A percentile compares a stretch with the other conserved stretches of the same genome.
These are phyloP conservation scores for Gonium pectorale DNA, from an alignment of 139 green algal species.

Conservation along the genomic window DNA sequence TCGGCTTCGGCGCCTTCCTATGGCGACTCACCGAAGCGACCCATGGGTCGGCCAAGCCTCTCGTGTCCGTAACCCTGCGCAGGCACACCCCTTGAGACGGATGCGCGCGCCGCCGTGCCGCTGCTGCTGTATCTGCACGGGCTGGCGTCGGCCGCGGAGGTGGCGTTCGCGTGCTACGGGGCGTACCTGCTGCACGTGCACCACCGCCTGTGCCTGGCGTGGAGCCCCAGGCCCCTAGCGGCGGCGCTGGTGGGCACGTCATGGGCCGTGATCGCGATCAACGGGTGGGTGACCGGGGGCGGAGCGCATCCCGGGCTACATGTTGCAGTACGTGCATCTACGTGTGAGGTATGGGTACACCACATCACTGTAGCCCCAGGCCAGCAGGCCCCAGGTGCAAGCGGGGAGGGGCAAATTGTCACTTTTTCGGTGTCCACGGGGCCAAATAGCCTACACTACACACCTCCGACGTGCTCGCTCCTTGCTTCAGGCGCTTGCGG, in stretches of 20 bases:
- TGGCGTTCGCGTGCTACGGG: slow-evolving; percentile 16
- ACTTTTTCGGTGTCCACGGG: background rate
- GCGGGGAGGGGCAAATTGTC: background rate
- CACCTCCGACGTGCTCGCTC: too few relatives aligned
- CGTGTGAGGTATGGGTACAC: too few relatives aligned
- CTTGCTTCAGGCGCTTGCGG: too few relatives aligned
- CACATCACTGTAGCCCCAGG: too few relatives aligned
- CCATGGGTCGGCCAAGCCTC: background rate
- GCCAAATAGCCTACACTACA: too few relatives aligned
- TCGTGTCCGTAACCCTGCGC: background rate
- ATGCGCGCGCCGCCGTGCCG: background rate
- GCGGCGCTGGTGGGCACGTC: slow-evolving; percentile 32
- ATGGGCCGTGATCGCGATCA: slow-evolving; percentile 26
- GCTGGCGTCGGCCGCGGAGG: background rate
- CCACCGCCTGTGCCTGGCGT: background rate
- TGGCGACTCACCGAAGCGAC: background rate
- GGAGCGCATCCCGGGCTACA: too few relatives aligned
- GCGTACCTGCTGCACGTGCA: background rate
- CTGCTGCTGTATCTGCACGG: slow-evolving; percentile 5
- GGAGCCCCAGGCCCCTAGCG: slow-evolving; percentile 39
- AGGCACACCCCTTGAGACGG: slow-evolving; percentile 13
- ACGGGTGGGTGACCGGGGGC: slow-evolving; percentile 18
- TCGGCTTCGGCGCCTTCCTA: too few relatives aligned
- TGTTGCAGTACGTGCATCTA: too few relatives aligned
- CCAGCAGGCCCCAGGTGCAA: too few relatives aligned